Evolutionary conservation across 176 grass and related monocot genomes (phyloP), one percentile per base, ranked within the genome.

Genomic region (Chloris gayana): DNA sequence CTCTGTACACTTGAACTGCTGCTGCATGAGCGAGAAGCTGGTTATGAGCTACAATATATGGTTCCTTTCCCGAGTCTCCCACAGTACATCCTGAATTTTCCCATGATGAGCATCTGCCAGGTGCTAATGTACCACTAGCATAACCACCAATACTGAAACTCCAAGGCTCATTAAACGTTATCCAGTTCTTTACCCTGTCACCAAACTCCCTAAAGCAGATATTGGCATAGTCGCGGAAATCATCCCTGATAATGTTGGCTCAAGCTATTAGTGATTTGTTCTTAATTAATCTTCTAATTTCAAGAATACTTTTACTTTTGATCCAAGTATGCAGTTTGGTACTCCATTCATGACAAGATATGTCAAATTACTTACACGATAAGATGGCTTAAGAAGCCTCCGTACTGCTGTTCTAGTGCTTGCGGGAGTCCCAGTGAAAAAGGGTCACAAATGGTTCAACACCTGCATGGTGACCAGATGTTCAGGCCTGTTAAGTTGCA

Each of bases 371-470:
- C 89, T 91, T 87, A 98, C 95, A 93, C 92, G 38, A 92, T 84
- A 69, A 42, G 67, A 53, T 69, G 22, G 67, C 84, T 94, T 39
- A 93, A 90, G 88, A 98, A 98, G 14, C 92, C 90, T 12, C 84
- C 56, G n/a, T 98, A 94, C 38, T 74, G 68, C 39, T 98, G 77
- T 79, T 98, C 90, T 85, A 98, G 64, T 24, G 24, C 78, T 88
- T 98, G 92, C 12, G 95, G 45, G 81, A 89, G 84, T 98, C 95
- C 90, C 90, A 94, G 50, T 98, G 92, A 75, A 95, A 98, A 79
- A 98, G 90, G 54, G 95, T 95, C 45, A 93, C 88, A 21, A 98
- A 91, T 45, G 95, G 90, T 81, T 95, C 73, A 30, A 98, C 15
- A 17, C 93, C 90, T 98, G 82, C 72, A 82, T 82, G 25, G 50